Conservation (phyloP, 345 rosid species). For the Sonneratia alba region DNA sequence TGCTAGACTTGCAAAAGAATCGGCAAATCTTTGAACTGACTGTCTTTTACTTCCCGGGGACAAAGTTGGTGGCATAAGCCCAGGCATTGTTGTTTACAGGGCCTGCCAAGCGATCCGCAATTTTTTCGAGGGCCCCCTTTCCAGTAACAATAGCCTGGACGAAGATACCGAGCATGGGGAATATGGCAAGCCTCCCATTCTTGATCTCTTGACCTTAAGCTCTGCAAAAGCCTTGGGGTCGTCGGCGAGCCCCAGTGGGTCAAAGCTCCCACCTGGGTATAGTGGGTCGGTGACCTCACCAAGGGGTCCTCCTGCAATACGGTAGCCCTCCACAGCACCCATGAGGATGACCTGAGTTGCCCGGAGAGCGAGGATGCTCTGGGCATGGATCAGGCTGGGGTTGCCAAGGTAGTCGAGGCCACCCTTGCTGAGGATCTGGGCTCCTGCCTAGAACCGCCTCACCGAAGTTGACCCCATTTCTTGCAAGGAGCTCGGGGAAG, state of each 20-base stretch:
- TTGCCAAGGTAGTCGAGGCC: conserved; percentile 5
- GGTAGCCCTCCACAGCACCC: conserved; percentile 2
- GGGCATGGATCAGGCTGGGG: conserved; percentile 6
- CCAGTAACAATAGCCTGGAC: conserved; percentile 6
- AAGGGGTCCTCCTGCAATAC: conserved; percentile 3
- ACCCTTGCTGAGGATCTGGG: conserved; percentile 5
- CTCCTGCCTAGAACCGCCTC: conserved; percentile 5
- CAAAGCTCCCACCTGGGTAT: conserved; percentile 4
- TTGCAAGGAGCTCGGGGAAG: conserved; percentile 4
- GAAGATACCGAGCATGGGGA: conserved; percentile 6
- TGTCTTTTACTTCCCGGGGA: conserved; percentile 3
- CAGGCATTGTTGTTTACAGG: conserved; percentile 4
- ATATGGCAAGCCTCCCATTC: conserved; percentile 3
- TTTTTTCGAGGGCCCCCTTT: conserved; percentile 1
- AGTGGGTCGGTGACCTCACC: conserved; percentile 5
- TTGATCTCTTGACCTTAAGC: conserved; percentile 8
- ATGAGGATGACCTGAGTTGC: conserved; percentile 7
- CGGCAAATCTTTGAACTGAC: not conserved
- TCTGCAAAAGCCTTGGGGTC: conserved; percentile 3
- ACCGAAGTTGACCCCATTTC: conserved; percentile 7
- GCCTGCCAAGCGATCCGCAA: conserved; percentile 4
- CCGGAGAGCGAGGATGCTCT: conserved; percentile 9
- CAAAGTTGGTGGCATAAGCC: conserved; percentile 5
- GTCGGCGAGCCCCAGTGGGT: conserved; percentile 1
- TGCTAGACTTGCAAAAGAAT: not conserved